Conservation (phyloP, 2,329 filamentous ascomycete genomes). For the Seiridium cupressi region DNA sequence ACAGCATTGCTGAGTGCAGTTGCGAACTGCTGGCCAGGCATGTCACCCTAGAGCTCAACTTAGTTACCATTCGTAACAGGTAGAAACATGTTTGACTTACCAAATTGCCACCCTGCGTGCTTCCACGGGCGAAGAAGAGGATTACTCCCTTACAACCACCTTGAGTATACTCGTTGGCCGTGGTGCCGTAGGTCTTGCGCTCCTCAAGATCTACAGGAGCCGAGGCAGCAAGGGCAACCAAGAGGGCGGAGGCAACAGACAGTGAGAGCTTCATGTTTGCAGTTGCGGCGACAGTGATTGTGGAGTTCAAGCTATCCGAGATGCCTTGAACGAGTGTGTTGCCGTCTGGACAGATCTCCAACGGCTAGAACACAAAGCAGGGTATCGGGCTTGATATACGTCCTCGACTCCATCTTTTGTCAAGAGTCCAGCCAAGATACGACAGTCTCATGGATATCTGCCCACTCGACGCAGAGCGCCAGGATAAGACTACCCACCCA, state of each 20-base stretch:
- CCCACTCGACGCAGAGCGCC: background rate
- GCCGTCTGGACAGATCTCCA: no score
- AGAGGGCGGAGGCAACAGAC: background rate
- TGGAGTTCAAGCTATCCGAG: background rate
- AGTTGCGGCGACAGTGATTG: background rate
- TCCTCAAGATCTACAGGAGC: background rate
- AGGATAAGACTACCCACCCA: background rate
- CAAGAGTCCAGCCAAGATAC: no score
- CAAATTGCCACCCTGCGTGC: constrained; percentile 36
- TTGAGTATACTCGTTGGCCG: constrained; percentile 32
- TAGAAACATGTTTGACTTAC: constrained; percentile 22
- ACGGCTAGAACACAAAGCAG: no score
- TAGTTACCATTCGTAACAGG: background rate
- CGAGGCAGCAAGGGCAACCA: background rate
- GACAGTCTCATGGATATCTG: background rate
- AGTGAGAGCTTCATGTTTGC: constrained; percentile 6
- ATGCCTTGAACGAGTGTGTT: background rate
- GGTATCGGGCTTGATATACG: no score
- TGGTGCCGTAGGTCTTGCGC: constrained; percentile 6
- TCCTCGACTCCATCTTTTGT: no score
- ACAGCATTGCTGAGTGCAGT: constrained; percentile 20
- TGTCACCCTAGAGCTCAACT: constrained; percentile 16
- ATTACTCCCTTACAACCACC: constrained; percentile 34
- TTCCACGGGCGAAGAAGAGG: constrained; percentile 39
- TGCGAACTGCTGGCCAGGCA: constrained; percentile 24